Evolutionary conservation across 345 rosid genomes (phyloP).

Genomic region (Cochlearia excelsa): DNA sequence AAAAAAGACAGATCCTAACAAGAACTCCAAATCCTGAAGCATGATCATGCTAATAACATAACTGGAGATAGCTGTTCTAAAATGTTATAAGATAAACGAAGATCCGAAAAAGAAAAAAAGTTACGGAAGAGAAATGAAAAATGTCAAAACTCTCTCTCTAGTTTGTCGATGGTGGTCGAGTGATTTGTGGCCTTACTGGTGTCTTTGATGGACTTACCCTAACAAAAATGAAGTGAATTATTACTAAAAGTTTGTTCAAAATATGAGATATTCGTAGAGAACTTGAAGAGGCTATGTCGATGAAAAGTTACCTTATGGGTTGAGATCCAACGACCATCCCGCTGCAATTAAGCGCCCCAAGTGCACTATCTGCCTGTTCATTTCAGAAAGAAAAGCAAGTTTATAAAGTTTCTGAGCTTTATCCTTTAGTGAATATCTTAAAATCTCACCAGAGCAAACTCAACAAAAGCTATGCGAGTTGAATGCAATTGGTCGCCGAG

Average conservation of each 20-base stretch:
- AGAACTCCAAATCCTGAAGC: conserved; percentile 34
- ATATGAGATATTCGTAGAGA: neutral
- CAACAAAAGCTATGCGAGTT: conserved; percentile 85
- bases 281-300: neutral
- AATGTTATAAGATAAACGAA: conserved; percentile 7
- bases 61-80: conserved; percentile 30
- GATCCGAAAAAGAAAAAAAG: conserved; percentile 9
- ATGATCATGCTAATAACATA: conserved; percentile 14
- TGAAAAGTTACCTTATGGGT: conserved; percentile 54
- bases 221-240: neutral
- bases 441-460: conserved; percentile 70
- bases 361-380: conserved; percentile 82
- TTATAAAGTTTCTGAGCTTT: neutral
- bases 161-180: conserved; percentile 40
- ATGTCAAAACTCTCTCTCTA: conserved; percentile 30
- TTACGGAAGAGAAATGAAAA: conserved; percentile 29
- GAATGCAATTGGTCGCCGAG: conserved; percentile 83
- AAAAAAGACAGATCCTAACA: conserved; percentile 18
- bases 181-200: conserved; percentile 72
- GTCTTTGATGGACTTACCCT: conserved; percentile 91
- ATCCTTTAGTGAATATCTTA: neutral
- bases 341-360: conserved; percentile 66
- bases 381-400: conserved; percentile 11
- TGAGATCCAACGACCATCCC: conserved; percentile 70
- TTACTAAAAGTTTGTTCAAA: neutral